A percentile compares a stretch with the other conserved stretches of the same genome.
Conservation (phyloP, 352 stramenopile genomes). For the Globisporangium nodosum region DNA sequence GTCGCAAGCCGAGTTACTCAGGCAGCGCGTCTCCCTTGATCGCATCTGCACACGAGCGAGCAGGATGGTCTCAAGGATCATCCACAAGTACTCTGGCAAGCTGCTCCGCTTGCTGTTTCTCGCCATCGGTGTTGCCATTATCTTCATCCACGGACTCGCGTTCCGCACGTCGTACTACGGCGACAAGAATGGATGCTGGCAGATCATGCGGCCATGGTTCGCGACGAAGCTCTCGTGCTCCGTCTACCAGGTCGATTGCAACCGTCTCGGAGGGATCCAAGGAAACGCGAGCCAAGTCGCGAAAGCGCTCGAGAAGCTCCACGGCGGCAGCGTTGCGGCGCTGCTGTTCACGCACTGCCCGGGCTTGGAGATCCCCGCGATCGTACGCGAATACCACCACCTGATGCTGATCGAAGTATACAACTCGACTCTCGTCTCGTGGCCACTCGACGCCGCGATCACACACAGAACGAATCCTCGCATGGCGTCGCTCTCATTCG, state of each 20-base stretch:
- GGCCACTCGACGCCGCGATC: slow-evolving; percentile 27
- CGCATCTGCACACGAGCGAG: neutral
- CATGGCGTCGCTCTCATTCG: slow-evolving; percentile 26
- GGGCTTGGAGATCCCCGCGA: slow-evolving; percentile 23
- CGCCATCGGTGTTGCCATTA: slow-evolving; percentile 3
- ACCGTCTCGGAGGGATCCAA: slow-evolving; percentile 5
- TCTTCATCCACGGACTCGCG: slow-evolving; percentile 13
- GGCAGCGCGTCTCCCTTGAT: neutral
- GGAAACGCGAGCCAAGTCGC: slow-evolving; percentile 6
- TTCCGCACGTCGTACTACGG: slow-evolving; percentile 13
- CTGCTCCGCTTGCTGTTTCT: slow-evolving; percentile 19
- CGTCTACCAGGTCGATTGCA: slow-evolving; percentile 34
- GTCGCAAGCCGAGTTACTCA: neutral
- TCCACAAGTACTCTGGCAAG: slow-evolving; percentile 24
- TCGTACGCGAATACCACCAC: slow-evolving; percentile 26
- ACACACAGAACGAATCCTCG: slow-evolving; percentile 31
- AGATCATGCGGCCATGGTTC: slow-evolving; percentile 26
- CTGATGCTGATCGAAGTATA: slow-evolving; percentile 47
- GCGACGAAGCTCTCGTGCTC: slow-evolving; percentile 25
- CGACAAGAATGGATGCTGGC: slow-evolving; percentile 15
- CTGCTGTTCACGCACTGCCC: slow-evolving; percentile 50
- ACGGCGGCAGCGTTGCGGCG: slow-evolving; percentile 19
- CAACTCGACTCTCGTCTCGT: slow-evolving; percentile 42
- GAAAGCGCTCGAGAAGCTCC: slow-evolving; percentile 17
- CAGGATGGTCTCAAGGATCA: neutral